Evolutionary conservation across 169 alveolate species (phyloP).

Genomic region (Cryptosporidium parvum): DNA sequence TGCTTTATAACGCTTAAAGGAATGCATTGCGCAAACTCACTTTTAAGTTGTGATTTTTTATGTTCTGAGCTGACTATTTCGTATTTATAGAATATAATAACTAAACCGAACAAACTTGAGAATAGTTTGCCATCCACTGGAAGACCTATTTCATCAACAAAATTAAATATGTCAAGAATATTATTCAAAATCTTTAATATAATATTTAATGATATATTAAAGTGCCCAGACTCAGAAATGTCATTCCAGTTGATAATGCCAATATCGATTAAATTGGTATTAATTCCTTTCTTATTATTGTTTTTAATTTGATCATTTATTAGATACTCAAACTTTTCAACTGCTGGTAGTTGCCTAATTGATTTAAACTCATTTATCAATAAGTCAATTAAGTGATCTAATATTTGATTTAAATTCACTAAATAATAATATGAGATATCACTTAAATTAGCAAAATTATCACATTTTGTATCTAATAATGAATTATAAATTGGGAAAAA

Average conservation of each 20-base stretch:
- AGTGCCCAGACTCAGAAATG: constrained; percentile 17
- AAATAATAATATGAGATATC: constrained; percentile 41
- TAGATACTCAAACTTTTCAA: constrained; percentile 22
- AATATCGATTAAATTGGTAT: background rate
- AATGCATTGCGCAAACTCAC: constrained; percentile 6
- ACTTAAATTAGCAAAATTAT: background rate
- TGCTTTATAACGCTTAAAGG: constrained; percentile 9
- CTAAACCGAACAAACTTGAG: constrained; percentile 24
- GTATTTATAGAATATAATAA: constrained; percentile 22
- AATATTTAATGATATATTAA: constrained; percentile 14
- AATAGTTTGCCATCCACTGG: constrained; percentile 43
- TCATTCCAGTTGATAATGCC: constrained; percentile 28
- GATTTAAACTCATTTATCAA: constrained; percentile 25
- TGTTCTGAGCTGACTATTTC: background rate
- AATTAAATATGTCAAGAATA: constrained; percentile 2
- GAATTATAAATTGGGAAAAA: background rate
- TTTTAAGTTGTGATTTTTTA: background rate
- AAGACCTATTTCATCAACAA: background rate
- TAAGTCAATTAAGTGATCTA: constrained; percentile 25
- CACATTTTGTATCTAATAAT: background rate
- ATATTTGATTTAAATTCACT: constrained; percentile 30
- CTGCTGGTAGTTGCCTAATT: constrained; percentile 39
- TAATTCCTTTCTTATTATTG: constrained; percentile 5
- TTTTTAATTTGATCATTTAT: constrained; percentile 39
- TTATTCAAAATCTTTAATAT: background rate